phyloP scores from a whole-genome alignment of 2,329 filamentous ascomycete genomes.

The Colletotrichum sp. region DNA sequence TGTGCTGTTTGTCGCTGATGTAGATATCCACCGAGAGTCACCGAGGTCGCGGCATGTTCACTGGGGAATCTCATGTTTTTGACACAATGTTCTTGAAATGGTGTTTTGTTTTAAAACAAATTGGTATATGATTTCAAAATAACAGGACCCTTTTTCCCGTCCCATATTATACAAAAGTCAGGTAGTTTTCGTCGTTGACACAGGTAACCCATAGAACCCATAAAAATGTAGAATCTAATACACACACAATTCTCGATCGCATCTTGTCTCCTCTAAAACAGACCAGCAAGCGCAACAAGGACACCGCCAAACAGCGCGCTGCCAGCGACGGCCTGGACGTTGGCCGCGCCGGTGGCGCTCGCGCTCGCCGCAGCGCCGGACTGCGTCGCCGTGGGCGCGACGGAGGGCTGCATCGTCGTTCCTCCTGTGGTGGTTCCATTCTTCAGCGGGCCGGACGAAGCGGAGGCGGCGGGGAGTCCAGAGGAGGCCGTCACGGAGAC shows the following conservation, averaged over 20 bases:
- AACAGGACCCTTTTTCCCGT: background rate
- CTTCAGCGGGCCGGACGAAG: background rate
- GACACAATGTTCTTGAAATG: background rate
- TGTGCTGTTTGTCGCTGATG: background rate
- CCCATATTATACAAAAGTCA: background rate
- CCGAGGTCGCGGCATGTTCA: background rate
- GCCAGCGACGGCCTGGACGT: background rate
- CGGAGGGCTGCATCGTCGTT: background rate
- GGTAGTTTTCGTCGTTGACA: background rate
- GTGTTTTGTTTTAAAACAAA: background rate
- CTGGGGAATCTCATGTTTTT: background rate
- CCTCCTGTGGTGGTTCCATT: background rate
- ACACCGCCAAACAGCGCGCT: slow-evolving; percentile 5
- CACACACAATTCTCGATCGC: background rate
- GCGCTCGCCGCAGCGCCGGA: slow-evolving; percentile 12
- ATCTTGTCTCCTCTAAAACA: background rate
- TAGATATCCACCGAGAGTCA: accelerated
- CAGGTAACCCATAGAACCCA: background rate
- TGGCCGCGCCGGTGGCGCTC: background rate
- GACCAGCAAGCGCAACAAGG: slow-evolving; percentile 4
- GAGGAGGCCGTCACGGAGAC: background rate
- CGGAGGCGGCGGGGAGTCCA: background rate
- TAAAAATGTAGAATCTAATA: slow-evolving; percentile 6
- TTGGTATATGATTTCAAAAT: background rate
- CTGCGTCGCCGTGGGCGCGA: background rate